Percentiles rank a stretch among this genome's conserved stretches.
Evolutionary conservation across 129 eudicot genomes (phyloP).

Genomic region (Rutidosis leptorrhynchoides): DNA sequence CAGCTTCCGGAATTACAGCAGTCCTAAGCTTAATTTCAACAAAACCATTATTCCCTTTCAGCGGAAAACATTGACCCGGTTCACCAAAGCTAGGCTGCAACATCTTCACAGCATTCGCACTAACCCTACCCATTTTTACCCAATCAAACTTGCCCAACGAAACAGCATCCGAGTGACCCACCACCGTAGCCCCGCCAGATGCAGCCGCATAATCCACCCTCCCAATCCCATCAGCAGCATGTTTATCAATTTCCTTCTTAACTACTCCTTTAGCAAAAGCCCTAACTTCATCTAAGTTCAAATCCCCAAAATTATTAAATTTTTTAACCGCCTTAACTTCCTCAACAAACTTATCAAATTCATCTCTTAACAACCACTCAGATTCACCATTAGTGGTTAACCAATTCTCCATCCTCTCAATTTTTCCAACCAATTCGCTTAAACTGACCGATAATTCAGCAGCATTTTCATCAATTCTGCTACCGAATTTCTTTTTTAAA

Average conservation of each 20-base stretch:
- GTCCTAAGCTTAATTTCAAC: conserved; percentile 54
- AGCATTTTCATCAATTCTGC: conserved; percentile 35
- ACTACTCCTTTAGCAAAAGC: conserved; percentile 50
- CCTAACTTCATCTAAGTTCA: conserved; percentile 46
- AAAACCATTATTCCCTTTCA: conserved; percentile 63
- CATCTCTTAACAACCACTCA: conserved; percentile 43
- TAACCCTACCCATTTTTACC: conserved; percentile 26
- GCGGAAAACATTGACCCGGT: conserved; percentile 72
- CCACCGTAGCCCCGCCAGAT: conserved; percentile 47
- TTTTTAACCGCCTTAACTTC: conserved; percentile 32
- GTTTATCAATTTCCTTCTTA: conserved; percentile 58
- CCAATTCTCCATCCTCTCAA: conserved; percentile 37
- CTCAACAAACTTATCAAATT: conserved; percentile 38
- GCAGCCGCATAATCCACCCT: conserved; percentile 63
- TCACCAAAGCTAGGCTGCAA: conserved; percentile 73
- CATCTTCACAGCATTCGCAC: conserved; percentile 48
- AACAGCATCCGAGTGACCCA: conserved; percentile 51
- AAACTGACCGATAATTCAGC: conserved; percentile 30
- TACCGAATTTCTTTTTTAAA: conserved; percentile 34
- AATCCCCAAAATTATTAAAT: conserved; percentile 8
- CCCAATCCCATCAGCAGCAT: conserved; percentile 77
- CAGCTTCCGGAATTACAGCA: conserved; percentile 59
- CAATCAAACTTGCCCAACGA: conserved; percentile 6
- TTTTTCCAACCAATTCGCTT: conserved; percentile 28
- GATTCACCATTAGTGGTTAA: conserved; percentile 12